phyloP scores from a whole-genome alignment of 1,139 yeast species.

The Yamadazyma taylorii region DNA sequence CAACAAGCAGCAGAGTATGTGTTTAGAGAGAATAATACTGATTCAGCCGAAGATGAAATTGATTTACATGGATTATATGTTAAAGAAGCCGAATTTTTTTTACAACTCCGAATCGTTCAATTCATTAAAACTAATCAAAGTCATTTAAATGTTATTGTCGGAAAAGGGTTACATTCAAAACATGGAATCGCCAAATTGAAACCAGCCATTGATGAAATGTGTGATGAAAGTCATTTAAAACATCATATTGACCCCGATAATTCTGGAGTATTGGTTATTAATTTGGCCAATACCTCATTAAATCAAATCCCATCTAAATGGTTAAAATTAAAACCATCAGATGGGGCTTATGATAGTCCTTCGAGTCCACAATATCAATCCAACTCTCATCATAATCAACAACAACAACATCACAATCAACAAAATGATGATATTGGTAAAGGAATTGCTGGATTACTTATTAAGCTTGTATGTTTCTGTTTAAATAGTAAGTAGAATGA shows the following conservation, averaged over 20 bases:
- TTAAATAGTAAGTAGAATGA: conserved; percentile 18
- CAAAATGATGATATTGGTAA: conserved; percentile 23
- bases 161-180: conserved; percentile 88
- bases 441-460: conserved; percentile 28
- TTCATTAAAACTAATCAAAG: conserved; percentile 61
- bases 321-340: conserved; percentile 26
- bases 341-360: conserved; percentile 18
- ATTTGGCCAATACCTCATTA: conserved; percentile 43
- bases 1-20: conserved; percentile 88
- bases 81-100: conserved; percentile 79
- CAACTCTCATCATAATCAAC: conserved; percentile 28
- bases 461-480: conserved; percentile 36
- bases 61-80: conserved; percentile 92
- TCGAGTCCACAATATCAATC: conserved; percentile 30
- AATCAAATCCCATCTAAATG: conserved; percentile 54
- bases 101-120: conserved; percentile 71
- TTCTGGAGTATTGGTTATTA: conserved; percentile 76
- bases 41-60: conserved; percentile 79
- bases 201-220: conserved; percentile 83
- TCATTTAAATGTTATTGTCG: conserved; percentile 72
- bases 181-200: conserved; percentile 82
- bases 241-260: conserved; percentile 68
- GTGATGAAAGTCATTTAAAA: conserved; percentile 61
- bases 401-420: conserved; percentile 27
- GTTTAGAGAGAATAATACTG: conserved; percentile 83